phyloP scores from a whole-genome alignment of 257 asterid species.

The Solanum rostratum region DNA sequence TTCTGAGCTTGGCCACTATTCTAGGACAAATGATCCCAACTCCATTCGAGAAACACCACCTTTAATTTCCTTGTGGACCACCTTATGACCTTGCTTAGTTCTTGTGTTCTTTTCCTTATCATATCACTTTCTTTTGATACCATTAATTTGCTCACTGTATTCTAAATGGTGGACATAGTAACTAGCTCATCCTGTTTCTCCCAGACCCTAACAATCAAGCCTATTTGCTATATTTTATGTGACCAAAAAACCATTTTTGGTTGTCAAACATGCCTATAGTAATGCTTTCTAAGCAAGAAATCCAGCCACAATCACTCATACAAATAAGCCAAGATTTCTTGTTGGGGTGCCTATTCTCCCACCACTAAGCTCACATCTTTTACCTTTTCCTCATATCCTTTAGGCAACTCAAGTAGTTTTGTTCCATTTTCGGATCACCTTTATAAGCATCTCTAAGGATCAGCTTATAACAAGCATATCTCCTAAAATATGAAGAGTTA shows the following conservation, averaged over 20 bases:
- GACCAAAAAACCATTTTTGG: neutral
- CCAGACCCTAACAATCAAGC: neutral
- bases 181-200: neutral
- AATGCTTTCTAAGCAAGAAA: neutral
- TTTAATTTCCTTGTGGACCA: too few species aligned
- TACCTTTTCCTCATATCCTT: neutral
- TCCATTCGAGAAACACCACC: too few species aligned
- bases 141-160: neutral
- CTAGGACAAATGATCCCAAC: too few species aligned
- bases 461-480: too few species aligned
- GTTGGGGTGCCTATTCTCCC: conserved; percentile 10
- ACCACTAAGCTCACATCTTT: neutral
- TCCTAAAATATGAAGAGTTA: too few species aligned
- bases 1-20: too few species aligned
- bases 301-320: neutral
- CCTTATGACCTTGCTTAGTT: too few species aligned
- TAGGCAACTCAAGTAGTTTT: conserved; percentile 5
- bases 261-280: neutral
- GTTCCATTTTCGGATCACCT: too few species aligned
- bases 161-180: neutral
- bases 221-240: neutral
- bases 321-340: neutral
- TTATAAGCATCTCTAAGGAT: neutral
- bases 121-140: neutral
- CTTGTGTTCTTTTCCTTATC: neutral